Evolutionary conservation across 2,329 filamentous ascomycete genomes (phyloP).

Genomic region (Claviceps fusiformis): DNA sequence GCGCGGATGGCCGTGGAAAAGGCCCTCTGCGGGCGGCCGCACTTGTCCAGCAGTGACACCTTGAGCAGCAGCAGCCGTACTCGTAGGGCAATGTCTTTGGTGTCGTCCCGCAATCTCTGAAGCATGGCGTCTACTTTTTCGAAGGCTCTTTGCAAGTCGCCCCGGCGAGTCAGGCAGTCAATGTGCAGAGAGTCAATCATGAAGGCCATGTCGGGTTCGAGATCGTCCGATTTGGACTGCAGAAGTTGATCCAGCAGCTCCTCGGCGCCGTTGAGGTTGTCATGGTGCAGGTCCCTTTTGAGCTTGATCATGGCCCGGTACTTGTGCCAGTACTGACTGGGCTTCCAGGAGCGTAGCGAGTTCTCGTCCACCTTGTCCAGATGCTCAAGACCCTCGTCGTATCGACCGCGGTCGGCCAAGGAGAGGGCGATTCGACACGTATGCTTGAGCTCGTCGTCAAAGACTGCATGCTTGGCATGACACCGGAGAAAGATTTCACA

Average conservation of each 20-base stretch:
- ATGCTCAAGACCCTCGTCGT: constrained; percentile 46
- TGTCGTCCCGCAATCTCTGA: constrained; percentile 27
- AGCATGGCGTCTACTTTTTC: constrained; percentile 32
- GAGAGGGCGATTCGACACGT: constrained; percentile 52
- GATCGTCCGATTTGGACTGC: constrained; percentile 35
- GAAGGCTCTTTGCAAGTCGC: constrained; percentile 34
- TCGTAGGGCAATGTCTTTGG: constrained; percentile 47
- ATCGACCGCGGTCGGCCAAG: constrained; percentile 52
- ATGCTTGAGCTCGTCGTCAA: constrained; percentile 69
- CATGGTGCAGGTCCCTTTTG: constrained; percentile 44
- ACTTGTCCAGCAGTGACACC: constrained; percentile 52
- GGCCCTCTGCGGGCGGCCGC: constrained; percentile 56
- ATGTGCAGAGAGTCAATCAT: constrained; percentile 38
- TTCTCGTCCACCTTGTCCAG: constrained; percentile 39
- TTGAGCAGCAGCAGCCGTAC: constrained; percentile 62
- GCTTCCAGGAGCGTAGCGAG: constrained; percentile 57
- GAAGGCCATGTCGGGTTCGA: constrained; percentile 39
- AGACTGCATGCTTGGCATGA: constrained; percentile 41
- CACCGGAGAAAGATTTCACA: constrained; percentile 67
- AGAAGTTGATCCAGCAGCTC: constrained; percentile 37
- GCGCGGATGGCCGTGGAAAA: constrained; percentile 68
- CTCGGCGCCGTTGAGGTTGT: constrained; percentile 37
- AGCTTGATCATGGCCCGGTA: constrained; percentile 55
- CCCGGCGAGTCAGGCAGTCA: constrained; percentile 35
- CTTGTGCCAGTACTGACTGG: constrained; percentile 58